These are phyloP conservation scores for Juncus effusus DNA, from an alignment of 176 grass and related monocot genomes.

Conservation along the genomic window DNA sequence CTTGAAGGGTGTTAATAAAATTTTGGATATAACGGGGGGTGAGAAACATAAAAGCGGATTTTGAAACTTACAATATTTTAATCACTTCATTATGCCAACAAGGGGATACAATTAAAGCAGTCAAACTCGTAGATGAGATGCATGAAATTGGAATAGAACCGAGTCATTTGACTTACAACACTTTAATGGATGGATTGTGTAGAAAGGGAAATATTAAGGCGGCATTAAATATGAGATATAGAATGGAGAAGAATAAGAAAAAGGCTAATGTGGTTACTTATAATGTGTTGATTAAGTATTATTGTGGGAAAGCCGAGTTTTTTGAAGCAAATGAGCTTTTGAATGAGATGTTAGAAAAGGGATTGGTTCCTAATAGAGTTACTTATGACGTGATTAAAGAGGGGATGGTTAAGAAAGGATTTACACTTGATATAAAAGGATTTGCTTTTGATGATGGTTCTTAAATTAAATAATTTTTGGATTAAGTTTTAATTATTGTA, in stretches of 20 bases:
- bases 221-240: conserved; percentile 59
- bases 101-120: conserved; percentile 53
- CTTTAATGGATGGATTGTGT: conserved; percentile 80
- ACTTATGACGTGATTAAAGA: conserved; percentile 79
- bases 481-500: not conserved
- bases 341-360: conserved; percentile 91
- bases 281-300: conserved; percentile 78
- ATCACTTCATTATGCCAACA: conserved; percentile 53
- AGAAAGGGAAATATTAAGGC: conserved; percentile 64
- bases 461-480: conserved; percentile 19
- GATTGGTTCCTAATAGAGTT: conserved; percentile 61
- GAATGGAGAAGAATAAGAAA: conserved; percentile 77
- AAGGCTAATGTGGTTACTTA: conserved; percentile 67
- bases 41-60: conserved; percentile 56
- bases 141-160: conserved; percentile 52
- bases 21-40: conserved; percentile 76
- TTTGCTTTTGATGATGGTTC: conserved; percentile 30
- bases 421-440: conserved; percentile 67
- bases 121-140: conserved; percentile 92
- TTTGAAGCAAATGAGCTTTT: conserved; percentile 64
- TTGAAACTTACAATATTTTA: conserved; percentile 68
- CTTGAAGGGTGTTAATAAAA: conserved; percentile 38
- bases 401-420: conserved; percentile 82
- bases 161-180: conserved; percentile 64
- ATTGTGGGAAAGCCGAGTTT: conserved; percentile 61